Conservation (phyloP, 805 yeast genomes). For the Candida jianshihensis region DNA sequence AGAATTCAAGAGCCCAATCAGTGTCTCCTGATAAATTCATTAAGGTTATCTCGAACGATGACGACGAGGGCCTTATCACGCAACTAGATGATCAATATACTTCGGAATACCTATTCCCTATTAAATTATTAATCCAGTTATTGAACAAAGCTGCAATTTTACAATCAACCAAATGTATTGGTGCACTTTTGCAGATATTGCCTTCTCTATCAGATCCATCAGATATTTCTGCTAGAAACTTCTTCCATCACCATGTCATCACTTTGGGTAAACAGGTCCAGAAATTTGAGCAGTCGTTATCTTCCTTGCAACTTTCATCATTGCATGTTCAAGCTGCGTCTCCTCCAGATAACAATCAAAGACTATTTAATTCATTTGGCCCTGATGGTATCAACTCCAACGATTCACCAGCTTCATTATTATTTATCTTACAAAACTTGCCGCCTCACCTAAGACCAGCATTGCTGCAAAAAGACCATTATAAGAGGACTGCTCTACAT, state of each 20-base stretch:
- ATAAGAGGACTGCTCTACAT: slow-evolving; percentile 80
- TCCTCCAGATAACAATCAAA: slow-evolving; percentile 41
- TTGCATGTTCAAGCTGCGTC: slow-evolving; percentile 35
- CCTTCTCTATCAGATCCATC: slow-evolving; percentile 52
- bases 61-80: slow-evolving; percentile 34
- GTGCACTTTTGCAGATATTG: slow-evolving; percentile 41
- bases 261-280: slow-evolving; percentile 62
- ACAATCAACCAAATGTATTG: slow-evolving; percentile 53
- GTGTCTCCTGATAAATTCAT: slow-evolving; percentile 17
- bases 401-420: slow-evolving; percentile 52
- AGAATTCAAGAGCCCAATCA: slow-evolving; percentile 7
- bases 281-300: slow-evolving; percentile 8
- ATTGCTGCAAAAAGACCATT: slow-evolving; percentile 64
- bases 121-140: slow-evolving; percentile 50
- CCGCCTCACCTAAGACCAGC: slow-evolving; percentile 46
- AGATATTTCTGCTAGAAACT: slow-evolving; percentile 77
- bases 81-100: slow-evolving; percentile 38
- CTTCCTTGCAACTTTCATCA: slow-evolving; percentile 7
- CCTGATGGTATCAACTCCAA: slow-evolving; percentile 57
- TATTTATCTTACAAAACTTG: slow-evolving; percentile 49
- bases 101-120: slow-evolving; percentile 42
- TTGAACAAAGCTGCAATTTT: slow-evolving; percentile 57
- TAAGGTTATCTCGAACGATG: slow-evolving; percentile 33
- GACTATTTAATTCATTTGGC: slow-evolving; percentile 49
- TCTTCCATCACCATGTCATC: slow-evolving; percentile 79